Conservation (phyloP, 75 land plant genomes). For the Pinus taeda region DNA sequence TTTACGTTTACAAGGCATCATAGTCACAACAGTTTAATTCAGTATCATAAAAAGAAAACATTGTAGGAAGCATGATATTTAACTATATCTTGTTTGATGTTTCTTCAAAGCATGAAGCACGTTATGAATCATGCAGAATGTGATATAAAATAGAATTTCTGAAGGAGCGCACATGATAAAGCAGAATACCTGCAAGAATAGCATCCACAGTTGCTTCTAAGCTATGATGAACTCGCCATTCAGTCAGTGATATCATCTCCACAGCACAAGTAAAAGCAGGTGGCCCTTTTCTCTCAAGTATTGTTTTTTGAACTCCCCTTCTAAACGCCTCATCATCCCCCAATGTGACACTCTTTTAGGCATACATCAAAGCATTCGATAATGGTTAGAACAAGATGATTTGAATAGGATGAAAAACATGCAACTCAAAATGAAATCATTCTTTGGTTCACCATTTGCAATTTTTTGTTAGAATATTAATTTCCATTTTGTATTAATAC, state of each 20-base stretch:
- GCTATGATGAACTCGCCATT: constrained; percentile 56
- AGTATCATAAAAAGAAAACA: neutral
- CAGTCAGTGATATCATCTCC: constrained; percentile 58
- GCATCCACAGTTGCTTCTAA: constrained; percentile 66
- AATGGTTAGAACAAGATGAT: neutral
- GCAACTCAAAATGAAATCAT: too few relatives aligned
- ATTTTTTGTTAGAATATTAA: too few relatives aligned
- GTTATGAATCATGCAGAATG: neutral
- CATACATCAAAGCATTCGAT: neutral
- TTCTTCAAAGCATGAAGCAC: neutral
- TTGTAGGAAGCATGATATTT: neutral
- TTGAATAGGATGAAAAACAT: neutral
- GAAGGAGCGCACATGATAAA: neutral
- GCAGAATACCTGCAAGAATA: constrained; percentile 45
- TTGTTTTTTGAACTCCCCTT: constrained; percentile 62
- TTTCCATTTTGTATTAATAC: too few relatives aligned
- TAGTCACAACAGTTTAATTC: neutral
- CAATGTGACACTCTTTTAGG: constrained; percentile 61
- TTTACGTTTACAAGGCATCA: constrained; percentile 6
- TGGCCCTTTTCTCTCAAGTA: constrained; percentile 65
- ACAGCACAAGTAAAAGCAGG: constrained; percentile 58
- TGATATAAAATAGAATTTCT: constrained; percentile 10
- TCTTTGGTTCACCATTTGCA: too few relatives aligned
- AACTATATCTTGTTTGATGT: neutral
- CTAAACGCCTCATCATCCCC: constrained; percentile 71